Evolutionary conservation across 176 grass and related monocot species (phyloP).

Genomic region (Hordeum marinum): DNA sequence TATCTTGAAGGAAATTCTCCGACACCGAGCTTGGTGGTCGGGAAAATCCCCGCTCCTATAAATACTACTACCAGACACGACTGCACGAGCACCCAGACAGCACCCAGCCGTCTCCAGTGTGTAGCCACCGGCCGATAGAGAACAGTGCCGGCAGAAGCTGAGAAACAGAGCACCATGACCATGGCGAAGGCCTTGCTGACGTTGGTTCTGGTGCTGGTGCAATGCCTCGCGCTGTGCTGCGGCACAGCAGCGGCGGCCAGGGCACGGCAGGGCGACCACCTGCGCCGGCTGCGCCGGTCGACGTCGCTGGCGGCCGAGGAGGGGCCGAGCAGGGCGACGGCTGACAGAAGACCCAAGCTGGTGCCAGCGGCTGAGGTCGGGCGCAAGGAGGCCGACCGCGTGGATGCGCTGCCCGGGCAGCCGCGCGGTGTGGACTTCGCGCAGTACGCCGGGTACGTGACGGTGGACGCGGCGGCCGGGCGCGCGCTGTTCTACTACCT

Average conservation of each 20-base stretch:
- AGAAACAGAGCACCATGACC: slow-evolving; percentile 14
- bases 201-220: neutral
- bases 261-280: slow-evolving; percentile 38
- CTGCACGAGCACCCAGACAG: too few species aligned
- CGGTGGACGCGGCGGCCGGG: slow-evolving; percentile 46
- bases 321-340: neutral
- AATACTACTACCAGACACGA: neutral
- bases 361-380: neutral
- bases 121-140: neutral
- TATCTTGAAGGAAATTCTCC: neutral
- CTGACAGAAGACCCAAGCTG: neutral
- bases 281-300: slow-evolving; percentile 13
- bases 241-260: neutral
- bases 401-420: slow-evolving; percentile 61
- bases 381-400: slow-evolving; percentile 56
- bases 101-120: too few species aligned
- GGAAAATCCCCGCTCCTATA: neutral
- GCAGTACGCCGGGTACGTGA: slow-evolving; percentile 89
- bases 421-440: slow-evolving; percentile 55
- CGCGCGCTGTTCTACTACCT: slow-evolving; percentile 95
- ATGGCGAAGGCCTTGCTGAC: neutral
- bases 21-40: neutral
- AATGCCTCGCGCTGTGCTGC: slow-evolving; percentile 23
- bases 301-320: neutral
- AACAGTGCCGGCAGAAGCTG: neutral